Base-by-base conservation (phyloP, 2,329 filamentous ascomycete species). In the Talaromyces funiculosus region DNA sequence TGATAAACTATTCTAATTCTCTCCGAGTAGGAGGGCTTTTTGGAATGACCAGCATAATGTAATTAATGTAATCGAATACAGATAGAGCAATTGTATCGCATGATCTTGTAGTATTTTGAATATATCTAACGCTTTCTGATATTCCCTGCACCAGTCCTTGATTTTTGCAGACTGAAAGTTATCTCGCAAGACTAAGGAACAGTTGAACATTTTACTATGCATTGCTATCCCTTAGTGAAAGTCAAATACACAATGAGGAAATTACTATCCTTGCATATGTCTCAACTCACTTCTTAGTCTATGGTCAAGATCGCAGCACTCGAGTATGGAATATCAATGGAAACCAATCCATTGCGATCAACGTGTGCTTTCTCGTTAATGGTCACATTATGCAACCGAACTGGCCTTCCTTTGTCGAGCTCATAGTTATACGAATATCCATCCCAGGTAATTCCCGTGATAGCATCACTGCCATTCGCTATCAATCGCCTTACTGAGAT, bases 341-440 rank as follows among this genome's bases (percentile, higher is more conserved):
- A 45, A 20, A 57, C 26, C 10, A 57, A 20, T 9, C 55, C 55
- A 57, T 57, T 37, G 9, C 31, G 42, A 26, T 57, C 55, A 42
- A 16, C 55, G 42, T 40, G 55, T 14, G 55, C 57, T 29, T 53
- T 55, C 20, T 56, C 61, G 18, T 49, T 51, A 26, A 38, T 31
- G 10, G 57, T 51, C n/a, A 56, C 57, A 42, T 59, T 59, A 14
- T 14, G 6, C 33, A 59, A 24, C 16, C 56, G 60, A 35, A 62
- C 51, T 8, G 55, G 47, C 29, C 47, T 59, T 12, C 56, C 60
- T 12, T 22, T 16, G 3, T 47, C 22, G 14, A 58, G 33, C 29
- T 58, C 54, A 26, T 58, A 59, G 20, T 62, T 57, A 38, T 62
- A 62, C 14, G 55, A 53, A 20, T 42, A 62, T 22, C 60, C 60